These are phyloP conservation scores for Epichloe uncinata DNA, from an alignment of 2,329 filamentous ascomycete species.

Conservation along the genomic window DNA sequence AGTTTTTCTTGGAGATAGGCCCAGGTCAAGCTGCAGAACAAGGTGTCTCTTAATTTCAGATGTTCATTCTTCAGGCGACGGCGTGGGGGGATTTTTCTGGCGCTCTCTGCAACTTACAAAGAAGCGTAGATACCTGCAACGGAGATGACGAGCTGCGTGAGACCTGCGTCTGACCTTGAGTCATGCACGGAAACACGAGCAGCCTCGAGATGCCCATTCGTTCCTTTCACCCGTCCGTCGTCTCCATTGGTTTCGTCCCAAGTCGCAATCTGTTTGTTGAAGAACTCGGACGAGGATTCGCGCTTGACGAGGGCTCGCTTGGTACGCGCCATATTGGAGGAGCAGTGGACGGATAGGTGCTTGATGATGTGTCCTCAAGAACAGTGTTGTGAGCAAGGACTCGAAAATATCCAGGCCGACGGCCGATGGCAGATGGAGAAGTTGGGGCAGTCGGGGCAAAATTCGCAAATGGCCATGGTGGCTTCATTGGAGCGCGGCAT, in stretches of 20 bases:
- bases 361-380: not conserved
- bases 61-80: not conserved
- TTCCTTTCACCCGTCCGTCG: slow-evolving; percentile 11
- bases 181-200: not conserved
- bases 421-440: not conserved
- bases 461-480: slow-evolving; percentile 4
- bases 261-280: slow-evolving; percentile 32
- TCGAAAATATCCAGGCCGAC: not conserved
- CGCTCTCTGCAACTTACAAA: slow-evolving; percentile 52
- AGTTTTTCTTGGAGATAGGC: slow-evolving; percentile 94
- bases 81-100: not conserved
- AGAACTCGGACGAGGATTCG: slow-evolving; percentile 53
- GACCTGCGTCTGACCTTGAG: slow-evolving; percentile 39
- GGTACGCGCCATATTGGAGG: slow-evolving; percentile 53
- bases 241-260: slow-evolving; percentile 21
- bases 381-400: no score
- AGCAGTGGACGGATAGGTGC: not conserved
- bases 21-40: slow-evolving; percentile 63
- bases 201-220: not conserved
- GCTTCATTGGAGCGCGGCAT: not conserved
- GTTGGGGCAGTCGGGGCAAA: not conserved
- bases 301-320: slow-evolving; percentile 58
- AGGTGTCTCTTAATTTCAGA: not conserved
- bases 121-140: slow-evolving; percentile 91
- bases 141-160: slow-evolving; percentile 67